phyloP scores from a whole-genome alignment of 495 filamentous ascomycete genomes.

The Glutinoglossum americanum region DNA sequence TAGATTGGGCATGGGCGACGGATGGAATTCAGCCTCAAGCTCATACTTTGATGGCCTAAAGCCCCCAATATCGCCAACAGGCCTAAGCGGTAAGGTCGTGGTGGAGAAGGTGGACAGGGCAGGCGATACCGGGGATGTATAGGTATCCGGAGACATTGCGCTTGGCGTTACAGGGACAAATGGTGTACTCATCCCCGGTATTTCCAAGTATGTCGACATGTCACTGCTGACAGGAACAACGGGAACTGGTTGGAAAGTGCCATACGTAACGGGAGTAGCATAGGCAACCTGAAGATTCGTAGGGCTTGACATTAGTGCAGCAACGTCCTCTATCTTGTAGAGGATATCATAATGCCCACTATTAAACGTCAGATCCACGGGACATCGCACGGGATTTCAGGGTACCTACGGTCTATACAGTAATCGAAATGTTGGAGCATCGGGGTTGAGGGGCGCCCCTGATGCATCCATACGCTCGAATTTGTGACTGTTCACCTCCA shows the following conservation, averaged over 20 bases:
- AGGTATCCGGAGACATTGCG: background rate
- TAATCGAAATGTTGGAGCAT: constrained; percentile 37
- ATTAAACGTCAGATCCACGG: background rate
- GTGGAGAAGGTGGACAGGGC: background rate
- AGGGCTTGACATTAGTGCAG: constrained; percentile 23
- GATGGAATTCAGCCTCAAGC: constrained; percentile 7
- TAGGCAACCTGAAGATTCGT: background rate
- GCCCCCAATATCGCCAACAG: background rate
- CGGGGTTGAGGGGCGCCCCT: constrained; percentile 18
- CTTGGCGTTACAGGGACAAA: background rate
- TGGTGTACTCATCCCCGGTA: background rate
- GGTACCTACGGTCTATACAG: constrained; percentile 47
- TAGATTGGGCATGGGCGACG: background rate
- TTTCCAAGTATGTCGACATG: background rate
- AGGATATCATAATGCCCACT: constrained; percentile 90
- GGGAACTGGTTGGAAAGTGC: constrained; percentile 5
- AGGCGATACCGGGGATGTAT: background rate
- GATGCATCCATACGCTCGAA: constrained; percentile 34
- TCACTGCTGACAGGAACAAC: background rate
- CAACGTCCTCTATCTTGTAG: constrained; percentile 42
- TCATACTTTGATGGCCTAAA: constrained; percentile 19
- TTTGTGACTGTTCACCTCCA: constrained; percentile 55
- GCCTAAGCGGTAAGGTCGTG: background rate
- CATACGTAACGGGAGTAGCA: constrained; percentile 21
- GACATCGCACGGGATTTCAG: background rate